Evolutionary conservation across 163 green algal species (phyloP).

Genomic region (Chloromonas sp.): DNA sequence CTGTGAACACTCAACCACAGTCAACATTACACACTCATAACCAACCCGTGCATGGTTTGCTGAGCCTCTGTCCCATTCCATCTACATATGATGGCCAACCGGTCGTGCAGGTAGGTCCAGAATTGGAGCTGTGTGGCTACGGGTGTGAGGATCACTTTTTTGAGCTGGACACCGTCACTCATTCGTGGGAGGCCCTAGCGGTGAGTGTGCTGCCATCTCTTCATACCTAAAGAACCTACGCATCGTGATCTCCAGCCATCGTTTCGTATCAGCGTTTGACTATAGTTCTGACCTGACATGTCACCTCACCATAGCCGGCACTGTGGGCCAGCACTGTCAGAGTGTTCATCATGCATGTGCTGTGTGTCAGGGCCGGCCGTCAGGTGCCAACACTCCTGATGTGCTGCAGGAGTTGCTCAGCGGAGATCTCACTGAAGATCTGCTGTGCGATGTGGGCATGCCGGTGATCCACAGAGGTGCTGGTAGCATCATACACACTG

Average conservation of each 20-base stretch:
- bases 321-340: too few species aligned
- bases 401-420: slow-evolving; percentile 36
- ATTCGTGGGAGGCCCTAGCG: slow-evolving; percentile 77
- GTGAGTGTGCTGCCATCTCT: slow-evolving; percentile 23
- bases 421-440: slow-evolving; percentile 57
- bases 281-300: too few species aligned
- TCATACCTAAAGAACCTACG: background rate
- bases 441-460: slow-evolving; percentile 90
- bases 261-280: too few species aligned
- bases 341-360: too few species aligned
- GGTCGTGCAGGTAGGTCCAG: slow-evolving; percentile 72
- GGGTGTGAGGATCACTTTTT: slow-evolving; percentile 98
- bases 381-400: too few species aligned
- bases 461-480: slow-evolving; percentile 79
- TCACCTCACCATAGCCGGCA: too few species aligned
- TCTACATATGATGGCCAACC: too few species aligned
- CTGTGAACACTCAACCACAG: too few species aligned
- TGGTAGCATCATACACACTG: background rate
- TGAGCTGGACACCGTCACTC: slow-evolving; percentile 85
- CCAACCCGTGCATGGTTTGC: too few species aligned
- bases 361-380: too few species aligned
- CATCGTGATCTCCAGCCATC: background rate
- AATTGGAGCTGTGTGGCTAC: slow-evolving; percentile 95
- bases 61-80: too few species aligned
- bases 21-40: too few species aligned